phyloP scores from a whole-genome alignment of 2,329 filamentous ascomycete genomes.

The Trichoderma atroviride region DNA sequence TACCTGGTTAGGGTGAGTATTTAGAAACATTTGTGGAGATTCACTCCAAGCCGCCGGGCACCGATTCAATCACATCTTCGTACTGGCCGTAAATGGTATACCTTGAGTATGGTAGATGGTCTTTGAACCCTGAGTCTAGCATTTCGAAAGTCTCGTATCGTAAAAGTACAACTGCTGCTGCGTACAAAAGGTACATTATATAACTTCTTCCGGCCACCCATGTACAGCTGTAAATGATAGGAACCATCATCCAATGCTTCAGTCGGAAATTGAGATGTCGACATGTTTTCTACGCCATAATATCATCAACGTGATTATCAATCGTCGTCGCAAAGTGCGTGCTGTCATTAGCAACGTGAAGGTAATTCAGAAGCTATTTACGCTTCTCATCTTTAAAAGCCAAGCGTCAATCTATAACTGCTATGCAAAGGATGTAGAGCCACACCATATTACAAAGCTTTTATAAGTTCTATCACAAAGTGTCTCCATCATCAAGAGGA shows the following conservation, averaged over 20 bases:
- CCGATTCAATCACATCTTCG: not conserved
- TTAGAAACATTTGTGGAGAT: not conserved
- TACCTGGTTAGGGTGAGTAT: not conserved
- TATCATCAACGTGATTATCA: not conserved
- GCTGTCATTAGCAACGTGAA: not conserved
- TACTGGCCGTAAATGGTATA: not conserved
- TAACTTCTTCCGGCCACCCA: not conserved
- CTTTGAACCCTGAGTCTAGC: not conserved
- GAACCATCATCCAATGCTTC: not conserved
- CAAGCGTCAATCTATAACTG: not conserved
- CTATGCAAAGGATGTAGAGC: not conserved
- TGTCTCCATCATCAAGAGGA: not conserved
- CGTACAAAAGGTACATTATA: not conserved
- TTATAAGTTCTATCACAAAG: not conserved
- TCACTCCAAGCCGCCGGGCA: not conserved
- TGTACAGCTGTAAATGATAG: too few species aligned
- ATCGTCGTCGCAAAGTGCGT: not conserved
- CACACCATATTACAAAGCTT: not conserved
- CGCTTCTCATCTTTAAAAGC: not conserved
- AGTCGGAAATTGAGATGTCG: not conserved
- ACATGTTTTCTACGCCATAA: not conserved
- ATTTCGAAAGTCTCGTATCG: not conserved
- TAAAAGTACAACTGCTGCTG: not conserved
- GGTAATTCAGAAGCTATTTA: not conserved
- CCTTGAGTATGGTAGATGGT: not conserved